These are phyloP conservation scores for Talaromyces thailandensis DNA, from an alignment of 495 filamentous ascomycete species.

Conservation along the genomic window DNA sequence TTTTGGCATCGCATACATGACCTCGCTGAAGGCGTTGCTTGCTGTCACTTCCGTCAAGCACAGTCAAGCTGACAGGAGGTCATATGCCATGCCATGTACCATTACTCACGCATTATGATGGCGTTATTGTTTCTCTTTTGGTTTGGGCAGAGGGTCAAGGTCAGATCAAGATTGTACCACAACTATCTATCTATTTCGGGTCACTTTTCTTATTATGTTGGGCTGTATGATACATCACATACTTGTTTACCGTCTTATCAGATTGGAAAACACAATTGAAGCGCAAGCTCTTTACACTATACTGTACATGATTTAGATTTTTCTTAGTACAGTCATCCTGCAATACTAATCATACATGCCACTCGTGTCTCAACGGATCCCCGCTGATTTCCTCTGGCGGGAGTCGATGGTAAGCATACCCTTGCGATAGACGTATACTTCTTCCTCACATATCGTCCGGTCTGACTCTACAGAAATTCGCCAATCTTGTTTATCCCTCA, in stretches of 20 bases:
- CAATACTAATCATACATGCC: too few relatives aligned
- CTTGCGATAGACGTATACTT: too few relatives aligned
- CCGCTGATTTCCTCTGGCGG: background rate
- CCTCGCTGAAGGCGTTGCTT: background rate
- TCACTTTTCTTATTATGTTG: background rate
- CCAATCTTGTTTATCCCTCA: too few relatives aligned
- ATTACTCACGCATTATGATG: background rate
- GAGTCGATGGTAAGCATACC: background rate
- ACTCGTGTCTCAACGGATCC: background rate
- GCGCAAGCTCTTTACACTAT: background rate
- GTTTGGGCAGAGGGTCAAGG: background rate
- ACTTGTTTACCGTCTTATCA: background rate
- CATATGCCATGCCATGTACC: background rate
- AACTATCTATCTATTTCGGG: background rate
- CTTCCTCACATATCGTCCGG: too few relatives aligned
- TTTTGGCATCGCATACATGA: background rate
- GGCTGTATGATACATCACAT: background rate
- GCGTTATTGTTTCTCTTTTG: background rate
- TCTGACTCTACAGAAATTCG: too few relatives aligned
- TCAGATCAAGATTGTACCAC: background rate
- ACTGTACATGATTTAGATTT: background rate
- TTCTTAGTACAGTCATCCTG: background rate
- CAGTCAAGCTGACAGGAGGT: background rate
- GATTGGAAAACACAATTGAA: background rate
- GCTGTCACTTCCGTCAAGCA: background rate